Evolutionary conservation across 768 basidiomycete genomes (phyloP).

Genomic region (Chlorophyllum brunneum): DNA sequence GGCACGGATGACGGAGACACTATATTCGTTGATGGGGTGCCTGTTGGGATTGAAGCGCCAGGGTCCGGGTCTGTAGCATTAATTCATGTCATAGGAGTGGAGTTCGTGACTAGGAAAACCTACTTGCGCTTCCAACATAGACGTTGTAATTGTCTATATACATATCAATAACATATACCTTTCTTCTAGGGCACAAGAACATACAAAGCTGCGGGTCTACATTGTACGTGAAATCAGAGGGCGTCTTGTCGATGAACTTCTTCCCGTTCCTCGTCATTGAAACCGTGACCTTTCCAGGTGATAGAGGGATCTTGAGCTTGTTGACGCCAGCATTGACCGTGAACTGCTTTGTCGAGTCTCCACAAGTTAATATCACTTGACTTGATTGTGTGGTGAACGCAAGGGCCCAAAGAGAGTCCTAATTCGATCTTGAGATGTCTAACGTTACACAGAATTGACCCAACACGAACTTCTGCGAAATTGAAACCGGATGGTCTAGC

Average conservation of each 20-base stretch:
- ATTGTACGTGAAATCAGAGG: constrained; percentile 38
- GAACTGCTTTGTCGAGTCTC: constrained; percentile 35
- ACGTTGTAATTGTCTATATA: constrained; percentile 59
- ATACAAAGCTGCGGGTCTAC: constrained; percentile 33
- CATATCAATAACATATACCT: constrained; percentile 13
- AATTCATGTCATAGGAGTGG: background rate
- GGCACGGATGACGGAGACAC: background rate
- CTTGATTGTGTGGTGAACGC: constrained; percentile 53
- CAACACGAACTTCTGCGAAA: constrained; percentile 39
- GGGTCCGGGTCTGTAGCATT: constrained; percentile 5
- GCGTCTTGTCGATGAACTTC: constrained; percentile 47
- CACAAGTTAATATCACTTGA: constrained; percentile 47
- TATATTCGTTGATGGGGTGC: background rate
- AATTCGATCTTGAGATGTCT: background rate
- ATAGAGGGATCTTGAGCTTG: constrained; percentile 56
- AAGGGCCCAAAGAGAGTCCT: constrained; percentile 66
- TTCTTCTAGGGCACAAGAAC: constrained; percentile 11
- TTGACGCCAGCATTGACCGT: constrained; percentile 49
- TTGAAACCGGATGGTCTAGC: constrained; percentile 47
- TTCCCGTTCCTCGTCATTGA: constrained; percentile 46
- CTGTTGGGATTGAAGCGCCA: constrained; percentile 13
- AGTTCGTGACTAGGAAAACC: constrained; percentile 12
- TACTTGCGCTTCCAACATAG: constrained; percentile 48
- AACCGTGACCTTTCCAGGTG: constrained; percentile 54
- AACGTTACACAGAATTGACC: background rate